Percentiles rank a stretch among this genome's conserved stretches.
Evolutionary conservation across 768 basidiomycete genomes (phyloP).

Genomic region (Phlegmacium glaucopus): DNA sequence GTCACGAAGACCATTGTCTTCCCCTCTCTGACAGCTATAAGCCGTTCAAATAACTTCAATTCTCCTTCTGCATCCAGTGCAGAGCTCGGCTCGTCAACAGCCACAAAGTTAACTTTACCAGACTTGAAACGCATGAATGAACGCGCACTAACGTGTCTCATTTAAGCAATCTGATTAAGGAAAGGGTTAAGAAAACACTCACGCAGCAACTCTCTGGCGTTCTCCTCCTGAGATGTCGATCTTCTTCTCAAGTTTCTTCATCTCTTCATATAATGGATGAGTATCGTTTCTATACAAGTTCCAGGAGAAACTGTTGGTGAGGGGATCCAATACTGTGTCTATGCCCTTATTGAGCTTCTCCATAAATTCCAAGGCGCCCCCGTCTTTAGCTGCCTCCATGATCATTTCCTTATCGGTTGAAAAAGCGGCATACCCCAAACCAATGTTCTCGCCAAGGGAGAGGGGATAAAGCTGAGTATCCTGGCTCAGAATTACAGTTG

Average conservation of each 20-base stretch:
- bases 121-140: conserved; percentile 41
- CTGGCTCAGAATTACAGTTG: conserved; percentile 48
- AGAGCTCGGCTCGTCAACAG: conserved; percentile 59
- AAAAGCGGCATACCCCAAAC: conserved; percentile 25
- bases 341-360: conserved; percentile 35
- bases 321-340: conserved; percentile 36
- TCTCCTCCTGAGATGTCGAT: conserved; percentile 42
- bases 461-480: conserved; percentile 47
- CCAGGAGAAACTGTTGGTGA: conserved; percentile 16
- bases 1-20: conserved; percentile 58
- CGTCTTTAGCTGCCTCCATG: conserved; percentile 31
- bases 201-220: conserved; percentile 48
- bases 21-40: conserved; percentile 35
- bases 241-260: conserved; percentile 22
- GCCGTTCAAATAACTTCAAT: conserved; percentile 38
- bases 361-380: conserved; percentile 39
- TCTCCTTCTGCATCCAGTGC: conserved; percentile 56
- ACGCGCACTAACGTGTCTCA: conserved; percentile 31
- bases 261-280: conserved; percentile 23
- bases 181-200: conserved; percentile 16
- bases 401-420: conserved; percentile 18
- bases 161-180: neutral
- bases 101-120: conserved; percentile 41
- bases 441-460: conserved; percentile 38
- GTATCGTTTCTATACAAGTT: conserved; percentile 29